Conservation (phyloP, 345 rosid genomes). For the Raphanus sativus region DNA sequence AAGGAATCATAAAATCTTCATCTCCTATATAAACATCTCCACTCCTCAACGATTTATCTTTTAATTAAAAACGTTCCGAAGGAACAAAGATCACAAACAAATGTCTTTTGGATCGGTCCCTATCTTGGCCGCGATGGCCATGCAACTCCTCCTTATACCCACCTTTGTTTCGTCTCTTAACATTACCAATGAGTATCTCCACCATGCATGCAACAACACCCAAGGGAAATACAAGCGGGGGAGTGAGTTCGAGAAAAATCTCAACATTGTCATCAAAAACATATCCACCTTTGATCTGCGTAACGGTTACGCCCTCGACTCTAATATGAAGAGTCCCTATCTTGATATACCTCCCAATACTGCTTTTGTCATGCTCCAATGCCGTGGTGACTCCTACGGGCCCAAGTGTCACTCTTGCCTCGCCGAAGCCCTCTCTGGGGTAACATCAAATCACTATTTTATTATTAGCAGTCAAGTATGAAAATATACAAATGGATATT, state of each 20-base stretch:
- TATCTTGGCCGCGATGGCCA: neutral
- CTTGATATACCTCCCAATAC: slow-evolving; percentile 16
- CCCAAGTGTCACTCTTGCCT: slow-evolving; percentile 48
- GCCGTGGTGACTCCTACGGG: slow-evolving; percentile 50
- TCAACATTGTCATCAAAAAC: neutral
- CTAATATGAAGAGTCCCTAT: neutral
- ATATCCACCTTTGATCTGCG: slow-evolving; percentile 42
- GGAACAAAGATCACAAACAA: neutral
- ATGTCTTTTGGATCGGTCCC: neutral
- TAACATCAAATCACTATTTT: slow-evolving; percentile 21
- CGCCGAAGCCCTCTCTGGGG: slow-evolving; percentile 33
- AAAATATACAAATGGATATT: neutral
- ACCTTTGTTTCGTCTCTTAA: neutral
- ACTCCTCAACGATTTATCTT: neutral
- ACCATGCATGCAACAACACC: neutral
- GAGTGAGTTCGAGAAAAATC: neutral
- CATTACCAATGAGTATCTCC: neutral
- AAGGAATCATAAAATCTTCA: neutral
- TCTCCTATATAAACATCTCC: neutral
- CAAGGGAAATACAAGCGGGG: neutral
- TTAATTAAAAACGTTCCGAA: neutral
- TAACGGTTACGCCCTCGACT: slow-evolving; percentile 38
- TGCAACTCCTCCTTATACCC: neutral
- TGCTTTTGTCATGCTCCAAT: slow-evolving; percentile 46
- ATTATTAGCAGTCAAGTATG: neutral